A percentile compares a stretch with the other conserved stretches of the same genome.
Conservation (phyloP, 2,329 filamentous ascomycete genomes). For the Fusarium veterinarium region DNA sequence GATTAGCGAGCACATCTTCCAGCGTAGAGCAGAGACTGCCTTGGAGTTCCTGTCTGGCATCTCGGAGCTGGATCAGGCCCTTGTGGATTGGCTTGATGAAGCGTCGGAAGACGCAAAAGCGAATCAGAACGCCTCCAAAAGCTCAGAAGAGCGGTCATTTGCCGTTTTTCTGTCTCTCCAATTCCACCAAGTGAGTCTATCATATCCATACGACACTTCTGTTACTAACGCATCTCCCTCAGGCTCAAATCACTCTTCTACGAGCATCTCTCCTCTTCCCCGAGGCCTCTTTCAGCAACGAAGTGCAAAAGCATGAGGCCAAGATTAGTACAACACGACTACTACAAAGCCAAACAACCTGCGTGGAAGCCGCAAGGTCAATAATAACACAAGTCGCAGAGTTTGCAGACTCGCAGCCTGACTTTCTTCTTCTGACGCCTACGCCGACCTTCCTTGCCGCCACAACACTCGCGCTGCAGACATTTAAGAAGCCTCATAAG, state of each 20-base stretch:
- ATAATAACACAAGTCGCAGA: constrained; percentile 37
- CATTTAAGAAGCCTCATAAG: constrained; percentile 40
- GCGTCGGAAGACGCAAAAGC: constrained; percentile 17
- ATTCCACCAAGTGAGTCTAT: constrained; percentile 22
- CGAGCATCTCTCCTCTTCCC: constrained; percentile 37
- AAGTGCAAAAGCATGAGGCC: constrained; percentile 29
- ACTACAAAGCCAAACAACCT: constrained; percentile 34
- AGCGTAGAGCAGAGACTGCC: constrained; percentile 23
- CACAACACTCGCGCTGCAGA: constrained; percentile 31
- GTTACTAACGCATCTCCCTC: fast-evolving
- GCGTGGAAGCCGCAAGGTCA: constrained; percentile 35
- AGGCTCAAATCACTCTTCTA: constrained; percentile 38
- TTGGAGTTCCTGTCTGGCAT: constrained; percentile 27
- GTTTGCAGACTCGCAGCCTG: constrained; percentile 28
- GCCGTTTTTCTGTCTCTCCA: constrained; percentile 31
- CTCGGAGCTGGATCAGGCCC: constrained; percentile 25
- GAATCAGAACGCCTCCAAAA: constrained; percentile 2
- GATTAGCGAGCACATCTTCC: constrained; percentile 39
- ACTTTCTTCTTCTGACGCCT: constrained; percentile 29
- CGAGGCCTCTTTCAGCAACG: constrained; percentile 24
- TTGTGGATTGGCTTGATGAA: constrained; percentile 33
- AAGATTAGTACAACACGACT: constrained; percentile 27
- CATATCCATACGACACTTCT: fast-evolving
- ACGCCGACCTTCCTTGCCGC: constrained; percentile 34
- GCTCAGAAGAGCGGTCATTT: constrained; percentile 19